A percentile compares a stretch with the other conserved stretches of the same genome.
phyloP scores from a whole-genome alignment of 83 land plant genomes.

The Thuja plicata region DNA sequence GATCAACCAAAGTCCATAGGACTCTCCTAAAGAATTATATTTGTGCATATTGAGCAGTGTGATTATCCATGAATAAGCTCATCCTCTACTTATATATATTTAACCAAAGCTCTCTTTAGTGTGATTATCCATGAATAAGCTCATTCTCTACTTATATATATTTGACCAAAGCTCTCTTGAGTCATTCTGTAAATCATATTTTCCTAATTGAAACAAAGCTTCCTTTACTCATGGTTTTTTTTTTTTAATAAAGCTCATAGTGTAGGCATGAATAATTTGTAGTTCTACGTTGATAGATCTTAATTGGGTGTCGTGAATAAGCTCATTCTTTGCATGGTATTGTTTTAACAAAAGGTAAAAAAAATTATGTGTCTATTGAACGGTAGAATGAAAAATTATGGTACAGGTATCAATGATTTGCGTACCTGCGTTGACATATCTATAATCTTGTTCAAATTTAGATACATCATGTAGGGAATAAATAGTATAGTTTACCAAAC shows the following conservation, averaged over 20 bases:
- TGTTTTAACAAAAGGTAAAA: no score
- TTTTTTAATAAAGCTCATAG: neutral
- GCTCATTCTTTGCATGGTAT: neutral
- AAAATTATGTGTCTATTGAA: neutral
- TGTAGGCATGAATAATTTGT: neutral
- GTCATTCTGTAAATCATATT: neutral
- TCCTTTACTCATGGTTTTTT: neutral
- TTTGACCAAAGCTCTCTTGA: neutral
- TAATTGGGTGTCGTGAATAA: neutral
- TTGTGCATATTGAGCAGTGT: neutral
- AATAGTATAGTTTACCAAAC: neutral
- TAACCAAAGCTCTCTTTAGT: no score
- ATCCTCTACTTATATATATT: neutral
- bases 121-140: neutral
- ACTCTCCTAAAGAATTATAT: no score
- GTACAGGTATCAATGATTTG: neutral
- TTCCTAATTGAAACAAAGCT: neutral
- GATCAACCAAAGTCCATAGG: no score
- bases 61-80: neutral
- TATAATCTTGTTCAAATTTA: neutral
- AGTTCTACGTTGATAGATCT: no score
- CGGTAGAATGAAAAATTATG: no score
- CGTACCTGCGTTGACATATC: neutral
- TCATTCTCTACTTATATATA: neutral
- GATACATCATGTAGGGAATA: neutral